A percentile compares a stretch with the other conserved stretches of the same genome.
phyloP scores from a whole-genome alignment of 2,329 filamentous ascomycete genomes.

The Fusarium sp. region DNA sequence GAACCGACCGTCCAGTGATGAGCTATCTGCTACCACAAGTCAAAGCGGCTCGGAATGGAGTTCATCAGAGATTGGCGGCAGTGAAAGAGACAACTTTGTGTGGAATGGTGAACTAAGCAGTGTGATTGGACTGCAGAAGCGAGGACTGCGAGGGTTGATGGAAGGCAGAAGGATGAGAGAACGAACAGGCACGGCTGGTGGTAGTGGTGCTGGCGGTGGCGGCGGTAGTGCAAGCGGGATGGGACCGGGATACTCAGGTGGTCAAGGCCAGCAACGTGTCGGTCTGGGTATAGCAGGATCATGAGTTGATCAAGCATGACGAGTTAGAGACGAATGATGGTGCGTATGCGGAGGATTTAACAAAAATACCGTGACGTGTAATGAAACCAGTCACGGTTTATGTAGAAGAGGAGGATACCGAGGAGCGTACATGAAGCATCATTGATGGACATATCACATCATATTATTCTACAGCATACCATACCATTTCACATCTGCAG shows the following conservation, averaged over 20 bases:
- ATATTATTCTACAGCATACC: slow-evolving; percentile 36
- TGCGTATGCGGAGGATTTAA: slow-evolving; percentile 28
- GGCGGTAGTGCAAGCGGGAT: slow-evolving; percentile 35
- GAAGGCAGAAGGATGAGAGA: slow-evolving; percentile 90
- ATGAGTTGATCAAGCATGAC: slow-evolving; percentile 43
- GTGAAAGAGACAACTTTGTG: slow-evolving; percentile 66
- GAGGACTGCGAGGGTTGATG: slow-evolving; percentile 92
- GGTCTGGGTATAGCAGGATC: slow-evolving; percentile 69
- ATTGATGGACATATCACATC: slow-evolving; percentile 29
- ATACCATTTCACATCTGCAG: slow-evolving; percentile 17
- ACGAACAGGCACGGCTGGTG: slow-evolving; percentile 67
- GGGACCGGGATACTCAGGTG: slow-evolving; percentile 34
- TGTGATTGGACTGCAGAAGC: slow-evolving; percentile 95
- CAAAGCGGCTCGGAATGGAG: slow-evolving; percentile 70
- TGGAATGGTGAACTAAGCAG: slow-evolving; percentile 89
- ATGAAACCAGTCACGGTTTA: slow-evolving; percentile 43
- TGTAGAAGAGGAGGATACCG: slow-evolving; percentile 40
- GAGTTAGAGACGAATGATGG: neutral
- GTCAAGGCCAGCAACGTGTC: slow-evolving; percentile 57
- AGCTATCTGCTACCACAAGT: slow-evolving; percentile 66
- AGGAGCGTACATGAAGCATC: slow-evolving; percentile 34
- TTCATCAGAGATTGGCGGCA: slow-evolving; percentile 67
- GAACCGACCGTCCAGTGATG: slow-evolving; percentile 61
- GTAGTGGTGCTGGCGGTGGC: slow-evolving; percentile 15
- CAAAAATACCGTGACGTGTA: slow-evolving; percentile 43